Evolutionary conservation across 108 stramenopile species (phyloP), one percentile per base, ranked within the genome.

Genomic region (Cylindrotheca closterium): DNA sequence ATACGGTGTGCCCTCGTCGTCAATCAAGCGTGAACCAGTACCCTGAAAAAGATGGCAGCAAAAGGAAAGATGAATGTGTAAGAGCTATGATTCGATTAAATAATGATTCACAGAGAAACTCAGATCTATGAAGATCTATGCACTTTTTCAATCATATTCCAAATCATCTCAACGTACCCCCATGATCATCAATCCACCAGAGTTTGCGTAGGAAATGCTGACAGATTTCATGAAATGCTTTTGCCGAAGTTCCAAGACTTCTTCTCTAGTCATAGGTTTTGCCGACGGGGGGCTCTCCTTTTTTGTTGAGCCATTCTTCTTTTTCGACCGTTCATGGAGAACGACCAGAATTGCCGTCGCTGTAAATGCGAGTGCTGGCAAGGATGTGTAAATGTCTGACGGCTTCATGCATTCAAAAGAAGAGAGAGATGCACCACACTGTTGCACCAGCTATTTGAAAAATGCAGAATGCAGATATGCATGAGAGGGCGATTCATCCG

Each of bases 171-270:
- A n/a, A n/a, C 37, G 37, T 42, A 42, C 37, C 37, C 15, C 24
- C 1, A 85, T 53, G 30, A 85, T 81, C 79, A 85, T 80, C 30
- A 93, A 74, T 10, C 82, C 80, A 27, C 79, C 88, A 18, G 82
- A 79, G 46, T 93, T 93, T 30, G 71, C 71, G 45, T 93, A 93
- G 0, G 91, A 93, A 27, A 89, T 58, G 24, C 84, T 89, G 19
- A 87, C 80, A 46, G 60, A 68, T 47, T 73, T 77, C 42, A 84
- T 73, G 47, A 93, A 82, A 65, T 82, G 70, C 30, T 79, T 50
- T 29, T 54, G 63, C 24, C 91, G 68, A 17, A 84, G 69, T 3
- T 61, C 25, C 46, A 79, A 58, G 3, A 89, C 85, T 58, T 77
- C 55, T 45, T 86, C 60, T 62, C 79, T 83, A 26, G 68, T 47